Base-by-base conservation (phyloP, 371 early-diverging fungal species). In the Mucor velutinosus region DNA sequence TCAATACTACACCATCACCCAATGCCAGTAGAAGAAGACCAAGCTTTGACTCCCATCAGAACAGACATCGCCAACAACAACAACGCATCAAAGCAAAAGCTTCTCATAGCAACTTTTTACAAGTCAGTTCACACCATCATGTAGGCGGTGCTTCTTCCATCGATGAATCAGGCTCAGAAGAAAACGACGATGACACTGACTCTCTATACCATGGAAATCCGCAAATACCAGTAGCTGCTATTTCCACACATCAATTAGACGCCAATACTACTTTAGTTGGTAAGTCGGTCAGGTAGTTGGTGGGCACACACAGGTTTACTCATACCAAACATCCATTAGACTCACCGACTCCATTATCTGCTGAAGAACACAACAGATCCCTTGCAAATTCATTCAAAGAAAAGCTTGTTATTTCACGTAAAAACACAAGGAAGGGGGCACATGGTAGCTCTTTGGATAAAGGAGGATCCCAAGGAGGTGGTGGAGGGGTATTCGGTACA, bases 121-220 rank as follows among this genome's bases (percentile, higher is more conserved):
- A 39, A 5, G 69, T 69, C 23, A 49, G 53, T 47, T 32, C 43
- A 10, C 56, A 62, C 17, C 64, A 63, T 29, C 27, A 41, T 39
- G 43, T 15, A 27, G 49, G 55, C 33, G 65, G 67, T 27, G 58
- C 69, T 12, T 73, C 69, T 17, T 73, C 69, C 21, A 64, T 65
- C 27, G 66, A 71, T n/a, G 72, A 72, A 17, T 72, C 73, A 6
- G 73, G 60, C 3, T 70, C 63, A 37, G 68, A 58, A 33, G 60
- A 58, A 39, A n/a, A 60, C n/a, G 62, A 57, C 8, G 70, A 69
- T n/a, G 69, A 69, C 6, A 68, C 64, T 32, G 41, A 69, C 17
- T 62, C 55, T 25, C 15, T 37, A 49, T 51, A 51, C 41, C 39
- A 65, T 41, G 21, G 23, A 23, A 51, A 51, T 25, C 25, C 23